Base-by-base conservation (phyloP, 2,329 filamentous ascomycete species). In the Xylariales sp. region DNA sequence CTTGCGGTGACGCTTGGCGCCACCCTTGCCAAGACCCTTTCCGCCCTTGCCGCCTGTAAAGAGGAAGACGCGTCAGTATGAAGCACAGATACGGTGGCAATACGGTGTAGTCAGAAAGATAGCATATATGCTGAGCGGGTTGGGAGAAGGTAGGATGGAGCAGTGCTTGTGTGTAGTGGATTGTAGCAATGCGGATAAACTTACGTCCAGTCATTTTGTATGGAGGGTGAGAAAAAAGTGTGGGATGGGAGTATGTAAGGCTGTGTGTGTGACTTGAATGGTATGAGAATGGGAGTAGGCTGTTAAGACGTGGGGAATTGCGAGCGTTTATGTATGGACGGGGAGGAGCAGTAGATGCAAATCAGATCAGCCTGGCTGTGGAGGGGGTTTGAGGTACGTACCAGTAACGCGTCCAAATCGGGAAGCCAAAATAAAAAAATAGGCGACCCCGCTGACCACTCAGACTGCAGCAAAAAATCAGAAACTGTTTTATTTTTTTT, bases 1-100 rank as follows among this genome's bases (percentile, higher is more conserved):
- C 87, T 96, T 96, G 63, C 90, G 84, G 76, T 96, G 90, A 73
- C 90, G 90, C 86, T 96, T 96, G 72, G 91, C 91, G 69, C 90
- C 90, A 54, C 90, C 90, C 83, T 95, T 95, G 69, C 90, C 90
- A 71, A 95, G 88, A 67, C 89, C 90, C 83, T 95, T 95, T 67
- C 90, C 90, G 71, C 89, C 89, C 76, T 95, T 94, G 48, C 45
- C 49, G 45, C 51, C 41, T 31, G 25, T 32, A 40, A 20, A 34
- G 31, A 27, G 23, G 29, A 23, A 47, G 39, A 46, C 41, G 44
- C 42, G 50, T 54, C 44, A 54, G 43, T 44, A 10, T 18, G 7
- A 6, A 27, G 17, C 29, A 20, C n/a, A 8, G 23, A 8, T 15
- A 28, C 15, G 6, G 24, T 16, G 14, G 23, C 25, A 16, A 17